phyloP scores from a whole-genome alignment of 192 early-diverging fungal genomes.

The Dispira parvispora region DNA sequence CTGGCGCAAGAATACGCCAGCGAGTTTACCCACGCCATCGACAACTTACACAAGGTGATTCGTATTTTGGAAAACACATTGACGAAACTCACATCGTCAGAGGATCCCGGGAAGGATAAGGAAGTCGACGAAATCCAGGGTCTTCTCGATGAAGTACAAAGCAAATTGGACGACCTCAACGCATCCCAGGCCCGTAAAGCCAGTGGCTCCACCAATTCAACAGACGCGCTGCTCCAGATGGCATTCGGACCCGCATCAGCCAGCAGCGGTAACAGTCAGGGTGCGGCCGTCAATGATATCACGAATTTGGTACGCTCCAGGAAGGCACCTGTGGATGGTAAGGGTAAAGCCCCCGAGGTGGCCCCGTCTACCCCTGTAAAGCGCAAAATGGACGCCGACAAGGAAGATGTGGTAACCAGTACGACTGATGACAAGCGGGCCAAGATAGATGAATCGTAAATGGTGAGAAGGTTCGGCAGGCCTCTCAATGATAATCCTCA shows the following conservation, averaged over 20 bases:
- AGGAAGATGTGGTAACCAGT: not conserved
- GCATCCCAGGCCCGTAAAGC: not conserved
- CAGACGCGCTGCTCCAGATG: not conserved
- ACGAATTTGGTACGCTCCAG: constrained; percentile 4
- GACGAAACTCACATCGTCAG: not conserved
- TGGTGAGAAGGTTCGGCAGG: not conserved
- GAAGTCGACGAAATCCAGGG: not conserved
- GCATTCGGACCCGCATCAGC: not conserved
- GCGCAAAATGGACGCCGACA: not conserved
- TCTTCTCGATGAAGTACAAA: not conserved
- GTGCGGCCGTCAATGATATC: not conserved
- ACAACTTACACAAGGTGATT: constrained; percentile 24
- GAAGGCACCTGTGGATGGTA: not conserved
- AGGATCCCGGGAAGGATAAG: not conserved
- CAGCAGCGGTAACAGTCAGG: not conserved
- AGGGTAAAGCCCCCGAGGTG: constrained; percentile 5
- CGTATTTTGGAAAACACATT: not conserved
- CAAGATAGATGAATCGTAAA: not conserved
- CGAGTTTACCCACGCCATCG: constrained; percentile 19
- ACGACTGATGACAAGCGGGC: not conserved
- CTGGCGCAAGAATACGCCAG: constrained; percentile 28
- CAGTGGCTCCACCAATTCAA: not conserved
- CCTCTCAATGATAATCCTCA: not conserved
- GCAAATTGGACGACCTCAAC: constrained; percentile 1
- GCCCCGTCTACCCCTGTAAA: not conserved